A percentile compares a stretch with the other conserved stretches of the same genome.
Conservation (phyloP, 371 early-diverging fungal species). For the Apophysomyces trapeziformis region DNA sequence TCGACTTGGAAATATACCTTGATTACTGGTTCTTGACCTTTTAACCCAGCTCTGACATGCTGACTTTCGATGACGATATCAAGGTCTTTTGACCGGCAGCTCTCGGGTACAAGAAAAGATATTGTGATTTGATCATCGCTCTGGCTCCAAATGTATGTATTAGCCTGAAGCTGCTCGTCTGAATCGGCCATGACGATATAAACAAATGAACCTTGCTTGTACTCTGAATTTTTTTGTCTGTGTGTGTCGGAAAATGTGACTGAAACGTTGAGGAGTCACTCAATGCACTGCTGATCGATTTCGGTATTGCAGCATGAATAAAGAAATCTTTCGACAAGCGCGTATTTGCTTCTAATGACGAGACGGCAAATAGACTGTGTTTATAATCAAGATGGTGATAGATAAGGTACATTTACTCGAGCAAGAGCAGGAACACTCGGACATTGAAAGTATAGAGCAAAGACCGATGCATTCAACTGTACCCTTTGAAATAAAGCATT, state of each 20-base stretch:
- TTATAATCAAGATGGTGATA: too few species aligned
- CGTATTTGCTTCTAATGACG: too few species aligned
- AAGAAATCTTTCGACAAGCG: too few species aligned
- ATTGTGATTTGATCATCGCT: slow-evolving; percentile 54
- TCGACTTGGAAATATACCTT: slow-evolving; percentile 25
- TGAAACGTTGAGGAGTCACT: not conserved
- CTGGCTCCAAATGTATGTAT: slow-evolving; percentile 56
- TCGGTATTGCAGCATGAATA: too few species aligned
- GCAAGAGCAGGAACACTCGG: too few species aligned
- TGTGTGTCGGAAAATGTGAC: slow-evolving; percentile 6
- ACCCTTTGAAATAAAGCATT: too few species aligned
- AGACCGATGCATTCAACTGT: too few species aligned
- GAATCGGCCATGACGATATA: slow-evolving; percentile 33
- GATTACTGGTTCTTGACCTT: slow-evolving; percentile 53
- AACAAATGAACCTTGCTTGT: not conserved
- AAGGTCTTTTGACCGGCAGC: slow-evolving; percentile 43
- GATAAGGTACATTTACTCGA: too few species aligned
- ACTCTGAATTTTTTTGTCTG: not conserved
- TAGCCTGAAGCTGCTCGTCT: slow-evolving; percentile 51
- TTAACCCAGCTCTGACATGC: slow-evolving; percentile 46
- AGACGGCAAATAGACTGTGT: too few species aligned
- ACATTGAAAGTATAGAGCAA: too few species aligned
- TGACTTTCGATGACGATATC: slow-evolving; percentile 48
- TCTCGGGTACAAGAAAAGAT: slow-evolving; percentile 53
- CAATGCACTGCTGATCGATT: not conserved